Conservation (phyloP, 768 basidiomycete genomes). For the Leucocoprinus sp. region DNA sequence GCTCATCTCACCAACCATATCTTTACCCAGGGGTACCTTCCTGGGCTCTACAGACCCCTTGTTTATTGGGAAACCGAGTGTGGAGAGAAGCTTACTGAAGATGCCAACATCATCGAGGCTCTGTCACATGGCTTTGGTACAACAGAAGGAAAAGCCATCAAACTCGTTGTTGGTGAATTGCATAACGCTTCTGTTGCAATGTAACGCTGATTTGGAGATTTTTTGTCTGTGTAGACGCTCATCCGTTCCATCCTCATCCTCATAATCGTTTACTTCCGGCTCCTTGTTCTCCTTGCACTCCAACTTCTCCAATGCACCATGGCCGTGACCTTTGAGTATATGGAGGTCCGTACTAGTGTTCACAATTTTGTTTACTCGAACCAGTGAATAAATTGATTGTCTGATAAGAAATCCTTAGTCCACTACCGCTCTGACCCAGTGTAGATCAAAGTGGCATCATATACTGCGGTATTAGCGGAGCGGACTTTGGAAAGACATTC, state of each 20-base stretch:
- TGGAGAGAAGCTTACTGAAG: slow-evolving; percentile 25
- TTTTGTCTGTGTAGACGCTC: not conserved
- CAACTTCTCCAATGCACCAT: not conserved
- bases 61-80: slow-evolving; percentile 36
- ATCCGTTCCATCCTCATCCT: not conserved
- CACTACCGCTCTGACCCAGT: too few species aligned
- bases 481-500: too few species aligned
- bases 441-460: too few species aligned
- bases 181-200: not conserved
- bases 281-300: not conserved
- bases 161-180: slow-evolving; percentile 29
- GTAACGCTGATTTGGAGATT: not conserved
- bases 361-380: too few species aligned
- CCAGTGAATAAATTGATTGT: slow-evolving; percentile 10
- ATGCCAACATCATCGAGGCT: slow-evolving; percentile 19
- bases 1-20: slow-evolving; percentile 43
- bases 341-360: too few species aligned
- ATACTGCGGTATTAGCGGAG: too few species aligned
- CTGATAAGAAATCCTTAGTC: too few species aligned
- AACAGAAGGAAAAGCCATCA: slow-evolving; percentile 26
- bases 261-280: not conserved
- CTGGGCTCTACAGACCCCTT: slow-evolving; percentile 24
- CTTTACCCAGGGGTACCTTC: slow-evolving; percentile 32
- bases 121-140: slow-evolving; percentile 23
- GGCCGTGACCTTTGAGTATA: not conserved